Evolutionary conservation across 1,139 yeast species (phyloP), one percentile per base, ranked within the genome.

Genomic region (Neolecta irregularis): DNA sequence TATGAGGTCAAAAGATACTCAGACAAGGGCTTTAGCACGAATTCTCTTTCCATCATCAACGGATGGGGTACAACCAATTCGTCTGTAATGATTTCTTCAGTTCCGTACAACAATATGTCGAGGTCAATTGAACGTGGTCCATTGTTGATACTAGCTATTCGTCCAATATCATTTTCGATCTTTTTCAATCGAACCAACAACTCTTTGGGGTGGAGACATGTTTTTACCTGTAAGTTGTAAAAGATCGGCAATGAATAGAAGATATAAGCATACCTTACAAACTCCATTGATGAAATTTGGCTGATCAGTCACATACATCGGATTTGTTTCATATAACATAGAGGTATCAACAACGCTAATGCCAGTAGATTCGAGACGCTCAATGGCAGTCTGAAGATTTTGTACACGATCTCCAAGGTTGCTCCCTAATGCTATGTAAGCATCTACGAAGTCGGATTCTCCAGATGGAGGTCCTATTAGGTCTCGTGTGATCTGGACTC

Each of bases 71-170:
- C 64, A 20, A 67, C 68, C 47, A 88, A 64, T 6, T 38, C 36
- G 13, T 36, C 41, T 16, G 48, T 37, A 49, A 75, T 76, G 2
- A 61, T 42, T 6, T 67, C 65, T 20, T 63, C 48, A 37, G 71
- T 67, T 49, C 74, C 91, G 48, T 72, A 83, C 17, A 88, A 57
- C 9, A 88, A 48, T 16, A 88, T 80, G 55, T 88, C 99, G 41
- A 88, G 64, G 50, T 88, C 99, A 38, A 88, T 79, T 6, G 77
- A 60, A 41, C 99, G 62, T 5, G 98, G 98, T 0, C 98, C 95
- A 50, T 88, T 88, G 22, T 79, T 85, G 43, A 80, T 65, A 30
- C 71, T 59, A 51, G 88, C 88, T 17, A 73, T 72, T 35, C 99
- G 61, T n/a, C 67, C 62, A 26, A 85, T 58, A 22, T 67, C 68